These are phyloP conservation scores for Rhododendron henanense DNA, from an alignment of 148 eudicot species.

Conservation along the genomic window DNA sequence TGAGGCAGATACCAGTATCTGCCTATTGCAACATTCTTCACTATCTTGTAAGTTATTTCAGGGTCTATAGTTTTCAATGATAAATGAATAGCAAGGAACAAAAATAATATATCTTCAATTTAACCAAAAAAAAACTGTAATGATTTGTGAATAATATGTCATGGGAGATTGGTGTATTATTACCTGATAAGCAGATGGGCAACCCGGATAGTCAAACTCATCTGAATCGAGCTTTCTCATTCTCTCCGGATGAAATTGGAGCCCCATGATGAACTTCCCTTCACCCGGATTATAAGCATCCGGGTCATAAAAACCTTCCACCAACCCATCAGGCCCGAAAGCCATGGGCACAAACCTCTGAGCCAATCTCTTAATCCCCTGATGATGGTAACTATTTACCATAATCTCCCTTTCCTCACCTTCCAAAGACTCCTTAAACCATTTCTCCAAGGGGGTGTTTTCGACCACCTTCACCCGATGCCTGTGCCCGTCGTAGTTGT, in stretches of 20 bases:
- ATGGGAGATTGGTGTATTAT: not conserved
- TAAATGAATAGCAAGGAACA: not conserved
- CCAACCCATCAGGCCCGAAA: slow-evolving; percentile 63
- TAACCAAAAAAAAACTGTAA: not conserved
- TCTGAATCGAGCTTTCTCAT: slow-evolving; percentile 53
- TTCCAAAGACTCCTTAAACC: slow-evolving; percentile 46
- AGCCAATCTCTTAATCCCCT: slow-evolving; percentile 76
- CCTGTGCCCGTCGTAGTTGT: slow-evolving; percentile 76
- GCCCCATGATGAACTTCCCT: slow-evolving; percentile 81
- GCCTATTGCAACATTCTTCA: not conserved
- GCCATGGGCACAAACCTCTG: slow-evolving; percentile 79
- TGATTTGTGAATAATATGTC: not conserved
- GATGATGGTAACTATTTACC: slow-evolving; percentile 91
- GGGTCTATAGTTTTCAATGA: not conserved
- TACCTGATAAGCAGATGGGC: slow-evolving; percentile 77
- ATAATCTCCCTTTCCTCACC: slow-evolving; percentile 37
- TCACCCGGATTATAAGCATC: slow-evolving; percentile 67
- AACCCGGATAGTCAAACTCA: slow-evolving; percentile 78
- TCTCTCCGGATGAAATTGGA: slow-evolving; percentile 90
- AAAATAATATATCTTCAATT: not conserved
- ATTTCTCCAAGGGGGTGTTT: slow-evolving; percentile 56
- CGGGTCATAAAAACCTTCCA: slow-evolving; percentile 84
- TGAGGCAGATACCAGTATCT: not conserved
- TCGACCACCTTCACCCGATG: slow-evolving; percentile 52
- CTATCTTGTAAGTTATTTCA: not conserved